These are phyloP conservation scores for Boletus sensibilis DNA, from an alignment of 768 basidiomycete genomes.

Conservation along the genomic window DNA sequence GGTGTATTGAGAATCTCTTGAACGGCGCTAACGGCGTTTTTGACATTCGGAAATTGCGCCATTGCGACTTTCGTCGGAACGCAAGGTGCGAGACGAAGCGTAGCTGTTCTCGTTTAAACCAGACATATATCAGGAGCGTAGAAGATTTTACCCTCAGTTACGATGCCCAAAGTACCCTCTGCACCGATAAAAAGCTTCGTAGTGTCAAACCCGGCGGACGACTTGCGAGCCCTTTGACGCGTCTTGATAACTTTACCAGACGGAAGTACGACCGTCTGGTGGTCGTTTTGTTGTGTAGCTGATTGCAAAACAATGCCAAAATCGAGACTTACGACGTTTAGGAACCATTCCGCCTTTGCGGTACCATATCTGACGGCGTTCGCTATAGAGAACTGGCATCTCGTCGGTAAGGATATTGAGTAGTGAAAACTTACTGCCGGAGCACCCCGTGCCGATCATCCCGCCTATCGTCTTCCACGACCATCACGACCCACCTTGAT, in stretches of 20 bases:
- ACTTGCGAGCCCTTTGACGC: slow-evolving; percentile 74
- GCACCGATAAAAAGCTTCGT: slow-evolving; percentile 90
- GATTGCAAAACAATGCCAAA: background rate
- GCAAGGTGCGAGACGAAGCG: slow-evolving; percentile 75
- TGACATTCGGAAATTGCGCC: slow-evolving; percentile 80
- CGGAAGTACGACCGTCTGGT: slow-evolving; percentile 79
- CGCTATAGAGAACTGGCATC: slow-evolving; percentile 38
- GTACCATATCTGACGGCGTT: slow-evolving; percentile 87
- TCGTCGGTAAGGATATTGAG: background rate
- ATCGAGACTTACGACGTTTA: slow-evolving; percentile 59
- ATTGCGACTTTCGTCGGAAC: slow-evolving; percentile 86
- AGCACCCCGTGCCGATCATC: slow-evolving; percentile 86
- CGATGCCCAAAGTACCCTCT: slow-evolving; percentile 85
- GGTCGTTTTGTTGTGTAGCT: background rate
- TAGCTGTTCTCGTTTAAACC: slow-evolving; percentile 46
- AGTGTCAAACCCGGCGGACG: slow-evolving; percentile 82
- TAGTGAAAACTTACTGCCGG: slow-evolving; percentile 58
- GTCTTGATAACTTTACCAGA: slow-evolving; percentile 88
- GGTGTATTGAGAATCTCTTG: slow-evolving; percentile 73
- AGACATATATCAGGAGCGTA: background rate
- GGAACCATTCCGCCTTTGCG: slow-evolving; percentile 84
- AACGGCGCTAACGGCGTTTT: slow-evolving; percentile 75
- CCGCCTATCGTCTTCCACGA: slow-evolving; percentile 71
- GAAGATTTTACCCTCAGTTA: slow-evolving; percentile 66
- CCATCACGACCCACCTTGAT: slow-evolving; percentile 9